Conservation (phyloP, 2,329 filamentous ascomycete species). For the Neurospora sp. region DNA sequence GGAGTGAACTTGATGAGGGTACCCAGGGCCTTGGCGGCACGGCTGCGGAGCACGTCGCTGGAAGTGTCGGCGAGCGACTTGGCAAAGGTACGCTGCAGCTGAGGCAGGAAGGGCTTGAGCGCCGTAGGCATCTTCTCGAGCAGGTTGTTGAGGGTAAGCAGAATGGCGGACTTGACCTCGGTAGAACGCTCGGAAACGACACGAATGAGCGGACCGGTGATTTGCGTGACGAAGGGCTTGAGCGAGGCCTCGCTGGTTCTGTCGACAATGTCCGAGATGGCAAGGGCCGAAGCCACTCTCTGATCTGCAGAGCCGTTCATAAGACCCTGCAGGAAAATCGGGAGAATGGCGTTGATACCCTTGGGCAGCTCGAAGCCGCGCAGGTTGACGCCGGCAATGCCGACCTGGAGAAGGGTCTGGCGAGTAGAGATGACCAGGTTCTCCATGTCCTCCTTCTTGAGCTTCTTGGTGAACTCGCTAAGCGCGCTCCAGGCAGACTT, state of each 20-base stretch:
- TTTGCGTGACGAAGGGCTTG: conserved; percentile 93
- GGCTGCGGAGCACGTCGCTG: conserved; percentile 75
- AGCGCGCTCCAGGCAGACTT: conserved; percentile 85
- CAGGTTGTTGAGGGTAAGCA: conserved; percentile 88
- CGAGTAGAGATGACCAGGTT: conserved; percentile 77
- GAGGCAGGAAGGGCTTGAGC: conserved; percentile 92
- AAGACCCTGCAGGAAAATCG: conserved; percentile 93
- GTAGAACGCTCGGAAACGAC: conserved; percentile 94
- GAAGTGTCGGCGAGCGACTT: conserved; percentile 90
- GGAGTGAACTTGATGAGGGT: conserved; percentile 94
- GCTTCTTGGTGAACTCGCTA: conserved; percentile 74
- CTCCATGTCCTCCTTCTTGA: conserved; percentile 98
- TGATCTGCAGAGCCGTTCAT: conserved; percentile 95
- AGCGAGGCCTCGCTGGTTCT: conserved; percentile 79
- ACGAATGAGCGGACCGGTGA: conserved; percentile 93
- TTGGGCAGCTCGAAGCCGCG: conserved; percentile 88
- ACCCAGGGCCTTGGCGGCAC: conserved; percentile 87
- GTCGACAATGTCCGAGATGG: conserved; percentile 92
- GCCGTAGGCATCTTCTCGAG: conserved; percentile 94
- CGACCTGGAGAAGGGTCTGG: conserved; percentile 78
- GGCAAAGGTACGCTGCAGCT: conserved; percentile 92
- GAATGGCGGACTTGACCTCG: conserved; percentile 90
- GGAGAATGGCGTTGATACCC: conserved; percentile 91
- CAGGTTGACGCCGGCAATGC: conserved; percentile 74
- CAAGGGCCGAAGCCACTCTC: conserved; percentile 81